These are phyloP conservation scores for Tausonia pullulans DNA, from an alignment of 1,284 basidiomycete species.

Conservation along the genomic window DNA sequence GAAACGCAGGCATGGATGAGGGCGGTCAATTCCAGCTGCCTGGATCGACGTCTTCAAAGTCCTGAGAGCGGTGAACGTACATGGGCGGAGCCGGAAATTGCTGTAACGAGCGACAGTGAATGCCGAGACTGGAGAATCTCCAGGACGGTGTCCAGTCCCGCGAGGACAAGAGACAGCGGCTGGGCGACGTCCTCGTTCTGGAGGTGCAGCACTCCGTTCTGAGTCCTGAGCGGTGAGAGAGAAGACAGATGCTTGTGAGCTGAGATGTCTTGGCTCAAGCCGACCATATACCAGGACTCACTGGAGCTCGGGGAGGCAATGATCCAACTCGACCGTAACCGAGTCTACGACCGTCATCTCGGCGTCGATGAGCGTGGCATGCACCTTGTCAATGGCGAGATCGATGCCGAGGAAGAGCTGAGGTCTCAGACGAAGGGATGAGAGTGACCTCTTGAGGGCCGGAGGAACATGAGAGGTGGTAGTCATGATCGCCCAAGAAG, in stretches of 20 bases:
- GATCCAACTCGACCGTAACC: not conserved
- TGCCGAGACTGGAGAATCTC: not conserved
- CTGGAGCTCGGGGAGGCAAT: not conserved
- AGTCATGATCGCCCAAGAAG: not conserved
- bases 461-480: no score
- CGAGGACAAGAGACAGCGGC: not conserved
- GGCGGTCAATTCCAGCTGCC: not conserved
- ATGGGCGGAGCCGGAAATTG: not conserved
- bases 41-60: no score
- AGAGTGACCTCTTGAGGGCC: no score
- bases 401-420: constrained; percentile 1
- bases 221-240: not conserved
- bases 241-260: not conserved
- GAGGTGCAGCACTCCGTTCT: not conserved
- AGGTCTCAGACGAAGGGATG: no score
- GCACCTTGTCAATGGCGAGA: not conserved
- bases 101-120: not conserved
- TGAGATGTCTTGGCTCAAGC: not conserved
- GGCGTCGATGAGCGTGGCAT: not conserved
- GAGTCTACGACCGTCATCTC: not conserved
- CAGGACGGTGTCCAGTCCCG: not conserved
- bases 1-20: not conserved
- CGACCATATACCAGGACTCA: not conserved
- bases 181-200: not conserved
- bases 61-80: not conserved